Base-by-base conservation (phyloP, 441 rosid species). In the Brassica hybrid region DNA sequence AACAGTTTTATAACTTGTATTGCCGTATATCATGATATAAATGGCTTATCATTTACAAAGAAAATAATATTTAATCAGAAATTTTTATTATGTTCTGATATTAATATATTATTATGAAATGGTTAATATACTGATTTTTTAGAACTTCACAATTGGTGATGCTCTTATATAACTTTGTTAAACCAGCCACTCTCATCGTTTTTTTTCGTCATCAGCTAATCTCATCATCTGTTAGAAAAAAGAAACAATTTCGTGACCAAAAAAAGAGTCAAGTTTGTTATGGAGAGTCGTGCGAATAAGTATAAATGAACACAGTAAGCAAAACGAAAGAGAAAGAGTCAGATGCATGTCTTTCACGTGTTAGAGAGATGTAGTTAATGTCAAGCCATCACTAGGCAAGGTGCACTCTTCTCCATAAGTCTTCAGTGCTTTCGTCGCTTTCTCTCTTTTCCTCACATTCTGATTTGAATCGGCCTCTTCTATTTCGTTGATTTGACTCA, bases 301-400 rank as follows among this genome's bases (percentile, higher is more conserved):
- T 7, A 16, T 54, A 54, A 54, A 54, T 54, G 58, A 54, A 54
- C 7, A 45, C 52, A 54, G 58, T 16, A 17, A 54, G 58, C 7
- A 54, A 7, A 54, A 27, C 5, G 4, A 60, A 16, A 34, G 48
- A 32, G 36, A 50, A 11, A 21, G 3, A 65, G 71, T 61, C 7
- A 50, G 27, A 38, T 62, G 82, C 82, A 79, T 79, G 74, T 79
- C 65, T 69, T 79, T 73, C 82, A 73, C 78, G 82, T 79, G 82
- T 69, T 68, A 54, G 75, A 25, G 71, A 50, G 8, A 73, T 18
- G 71, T 38, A 52, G 66, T 30, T 66, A 25, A 59, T 17, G 76
- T 14, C 57, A 58, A 48, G n/a, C 67, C 57, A 58, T 16, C 77
- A 78, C 64, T 65, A 30, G 38, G 41, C 72, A 65, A 64, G 54